Evolutionary conservation across 2,329 filamentous ascomycete genomes (phyloP).

Genomic region (Colletotrichum tropicicola): DNA sequence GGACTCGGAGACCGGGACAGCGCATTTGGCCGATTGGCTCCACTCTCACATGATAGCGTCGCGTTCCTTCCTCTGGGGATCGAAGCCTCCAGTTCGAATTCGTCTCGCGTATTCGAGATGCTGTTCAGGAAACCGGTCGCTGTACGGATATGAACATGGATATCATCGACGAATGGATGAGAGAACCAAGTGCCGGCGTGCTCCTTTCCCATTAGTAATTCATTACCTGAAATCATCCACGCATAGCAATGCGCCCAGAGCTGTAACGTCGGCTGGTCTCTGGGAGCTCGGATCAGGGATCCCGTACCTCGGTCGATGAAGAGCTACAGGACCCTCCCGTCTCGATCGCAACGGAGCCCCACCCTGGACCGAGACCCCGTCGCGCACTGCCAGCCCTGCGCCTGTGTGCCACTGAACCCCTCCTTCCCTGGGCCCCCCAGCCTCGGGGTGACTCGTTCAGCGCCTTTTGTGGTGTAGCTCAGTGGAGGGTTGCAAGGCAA

Average conservation of each 20-base stretch:
- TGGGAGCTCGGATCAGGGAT: constrained; percentile 4
- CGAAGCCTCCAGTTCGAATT: background rate
- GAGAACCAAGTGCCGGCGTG: background rate
- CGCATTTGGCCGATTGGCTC: constrained; percentile 13
- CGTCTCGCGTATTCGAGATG: background rate
- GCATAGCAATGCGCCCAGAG: too few relatives aligned
- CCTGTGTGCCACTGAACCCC: background rate
- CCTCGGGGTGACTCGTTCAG: background rate
- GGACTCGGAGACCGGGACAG: constrained; percentile 24
- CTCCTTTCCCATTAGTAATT: background rate
- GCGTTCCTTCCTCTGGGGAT: too few relatives aligned
- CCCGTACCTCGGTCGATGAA: constrained; percentile 17
- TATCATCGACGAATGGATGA: background rate
- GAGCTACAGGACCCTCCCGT: constrained; percentile 1
- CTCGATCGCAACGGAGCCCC: constrained; percentile 10
- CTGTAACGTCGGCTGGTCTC: background rate
- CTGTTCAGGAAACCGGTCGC: background rate
- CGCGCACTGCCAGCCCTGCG: background rate
- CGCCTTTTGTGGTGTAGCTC: background rate
- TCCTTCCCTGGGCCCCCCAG: background rate
- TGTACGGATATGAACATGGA: too few relatives aligned
- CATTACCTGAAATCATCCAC: too few relatives aligned
- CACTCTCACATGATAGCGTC: constrained; percentile 21
- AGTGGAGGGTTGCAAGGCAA: background rate
- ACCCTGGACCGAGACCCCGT: constrained; percentile 5